A percentile compares a stretch with the other conserved stretches of the same genome.
phyloP scores from a whole-genome alignment of 306 rosid species.

The Trichosanthes truncata region DNA sequence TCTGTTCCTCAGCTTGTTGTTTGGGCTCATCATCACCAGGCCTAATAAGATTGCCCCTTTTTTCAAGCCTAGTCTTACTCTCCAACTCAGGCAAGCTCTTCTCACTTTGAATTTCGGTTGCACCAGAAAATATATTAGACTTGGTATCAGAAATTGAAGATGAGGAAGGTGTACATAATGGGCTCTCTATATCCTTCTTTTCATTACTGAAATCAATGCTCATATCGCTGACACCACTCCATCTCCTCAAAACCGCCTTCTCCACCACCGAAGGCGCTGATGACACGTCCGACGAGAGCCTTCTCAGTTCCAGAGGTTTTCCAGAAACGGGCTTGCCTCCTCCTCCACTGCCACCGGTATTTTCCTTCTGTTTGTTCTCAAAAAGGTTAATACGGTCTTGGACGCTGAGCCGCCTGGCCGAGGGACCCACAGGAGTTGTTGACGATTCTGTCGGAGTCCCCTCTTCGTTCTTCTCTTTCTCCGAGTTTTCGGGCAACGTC shows the following conservation, averaged over 20 bases:
- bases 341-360: constrained; percentile 26
- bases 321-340: constrained; percentile 44
- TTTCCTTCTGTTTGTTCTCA: constrained; percentile 92
- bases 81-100: constrained; percentile 19
- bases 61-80: constrained; percentile 11
- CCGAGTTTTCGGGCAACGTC: constrained; percentile 8
- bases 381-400: constrained; percentile 95
- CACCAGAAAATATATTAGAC: constrained; percentile 15
- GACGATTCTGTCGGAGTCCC: constrained; percentile 19
- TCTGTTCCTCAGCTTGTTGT: constrained; percentile 21
- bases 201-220: constrained; percentile 76
- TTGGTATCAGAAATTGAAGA: constrained; percentile 32
- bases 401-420: constrained; percentile 73
- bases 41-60: constrained; percentile 14
- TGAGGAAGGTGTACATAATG: constrained; percentile 52
- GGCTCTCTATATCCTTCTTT: constrained; percentile 57
- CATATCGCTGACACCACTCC: constrained; percentile 97
- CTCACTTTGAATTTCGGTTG: constrained; percentile 29
- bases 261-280: constrained; percentile 26
- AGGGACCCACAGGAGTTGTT: constrained; percentile 27
- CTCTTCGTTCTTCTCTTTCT: constrained; percentile 22
- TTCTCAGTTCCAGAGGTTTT: constrained; percentile 59
- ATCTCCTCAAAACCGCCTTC: constrained; percentile 61
- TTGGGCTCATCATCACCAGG: constrained; percentile 21
- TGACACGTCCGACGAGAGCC: constrained; percentile 67